Evolutionary conservation across 1,284 basidiomycete species (phyloP), one percentile per base, ranked within the genome.

Genomic region (Psilocybe mexicana): DNA sequence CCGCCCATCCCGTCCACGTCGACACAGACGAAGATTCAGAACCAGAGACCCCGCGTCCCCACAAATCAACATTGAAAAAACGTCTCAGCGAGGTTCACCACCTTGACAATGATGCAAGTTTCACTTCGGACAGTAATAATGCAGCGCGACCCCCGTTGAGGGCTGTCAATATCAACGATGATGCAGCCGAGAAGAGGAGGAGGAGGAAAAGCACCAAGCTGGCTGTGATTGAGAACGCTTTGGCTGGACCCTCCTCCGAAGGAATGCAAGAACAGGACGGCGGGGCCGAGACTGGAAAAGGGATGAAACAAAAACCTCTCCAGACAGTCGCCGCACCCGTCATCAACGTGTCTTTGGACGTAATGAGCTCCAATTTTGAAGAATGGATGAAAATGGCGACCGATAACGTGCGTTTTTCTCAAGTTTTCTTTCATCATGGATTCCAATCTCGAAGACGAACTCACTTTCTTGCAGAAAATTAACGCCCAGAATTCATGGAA

Each of bases 311-410:
- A 69, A 87, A 86, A 58, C 85, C 83, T 56, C 79, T 90, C 7
- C 83, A 85, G 56, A 78, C 80, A 26, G 79, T 86, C 23, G 82
- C 84, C 2, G 78, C 83, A 12, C 81, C 83, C 2, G 80, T 83
- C 12, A 82, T 86, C 33, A 81, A 86, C 36, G 83, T 88, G 12
- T 79, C 86, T 0, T 74, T 88, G 64, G 92, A 94, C 66, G 85
- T 93, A 33, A 92, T 93, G 85, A 92, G 81, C 74, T 90, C 86
- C 40, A 96, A 95, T 67, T 96, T 90, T 70, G 96, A 99, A 72
- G 95, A 99, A 72, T 99, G 97, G 96, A 99, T 99, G 96, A 99
- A 98, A 80, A 91, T 99, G 87, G 96, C 96, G 1, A 98, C 96
- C 5, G 97, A 98, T 72, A 98, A 98, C 74, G 96, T 97, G 69